These are phyloP conservation scores for Naumovozyma dairenensis DNA, from an alignment of 805 yeast species.

Conservation along the genomic window DNA sequence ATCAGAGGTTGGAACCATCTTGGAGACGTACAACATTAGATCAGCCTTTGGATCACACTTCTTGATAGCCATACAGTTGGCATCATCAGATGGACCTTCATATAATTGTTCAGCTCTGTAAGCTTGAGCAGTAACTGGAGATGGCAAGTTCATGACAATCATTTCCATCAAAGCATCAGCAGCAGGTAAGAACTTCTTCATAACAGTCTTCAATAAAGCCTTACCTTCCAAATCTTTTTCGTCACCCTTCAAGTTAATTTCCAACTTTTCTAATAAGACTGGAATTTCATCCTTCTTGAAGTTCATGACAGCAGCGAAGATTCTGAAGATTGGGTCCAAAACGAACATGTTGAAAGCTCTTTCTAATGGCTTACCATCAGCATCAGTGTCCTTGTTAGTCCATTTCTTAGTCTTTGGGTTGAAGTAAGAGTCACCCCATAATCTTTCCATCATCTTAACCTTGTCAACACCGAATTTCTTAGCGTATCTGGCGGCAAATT, in stretches of 20 bases:
- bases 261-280: slow-evolving; percentile 84
- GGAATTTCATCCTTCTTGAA: slow-evolving; percentile 97
- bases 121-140: slow-evolving; percentile 97
- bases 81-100: slow-evolving; percentile 97
- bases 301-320: slow-evolving; percentile 96
- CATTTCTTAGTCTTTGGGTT: slow-evolving; percentile 99
- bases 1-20: slow-evolving; percentile 99
- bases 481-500: slow-evolving; percentile 95
- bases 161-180: slow-evolving; percentile 98
- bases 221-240: slow-evolving; percentile 98
- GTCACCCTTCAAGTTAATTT: slow-evolving; percentile 85
- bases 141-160: slow-evolving; percentile 97
- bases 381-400: slow-evolving; percentile 93
- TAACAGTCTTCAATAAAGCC: slow-evolving; percentile 94
- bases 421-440: slow-evolving; percentile 99
- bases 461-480: slow-evolving; percentile 99
- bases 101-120: slow-evolving; percentile 99
- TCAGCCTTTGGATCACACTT: slow-evolving; percentile 98
- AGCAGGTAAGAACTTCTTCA: slow-evolving; percentile 99
- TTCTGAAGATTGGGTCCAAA: slow-evolving; percentile 97
- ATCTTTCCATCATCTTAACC: slow-evolving; percentile 95
- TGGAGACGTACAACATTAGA: slow-evolving; percentile 97
- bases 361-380: slow-evolving; percentile 90
- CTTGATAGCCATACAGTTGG: slow-evolving; percentile 83
- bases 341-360: slow-evolving; percentile 99